A percentile compares a stretch with the other conserved stretches of the same genome.
These are phyloP conservation scores for Erodium trifolium DNA, from an alignment of 441 rosid genomes.

Conservation along the genomic window DNA sequence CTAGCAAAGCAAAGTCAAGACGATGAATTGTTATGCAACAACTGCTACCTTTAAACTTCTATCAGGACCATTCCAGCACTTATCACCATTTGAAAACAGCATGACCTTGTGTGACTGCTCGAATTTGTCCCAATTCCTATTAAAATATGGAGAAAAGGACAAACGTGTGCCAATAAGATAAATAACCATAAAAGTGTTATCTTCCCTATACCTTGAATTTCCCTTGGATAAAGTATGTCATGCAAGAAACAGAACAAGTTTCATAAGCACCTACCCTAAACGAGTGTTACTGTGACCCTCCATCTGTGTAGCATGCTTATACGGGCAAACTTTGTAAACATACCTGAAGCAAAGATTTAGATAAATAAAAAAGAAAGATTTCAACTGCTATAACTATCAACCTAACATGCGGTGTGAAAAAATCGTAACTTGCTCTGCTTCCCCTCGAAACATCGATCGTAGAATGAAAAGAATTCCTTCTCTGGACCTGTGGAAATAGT, in stretches of 20 bases:
- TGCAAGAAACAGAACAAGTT: not conserved
- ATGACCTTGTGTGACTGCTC: slow-evolving; percentile 56
- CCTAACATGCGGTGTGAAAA: not conserved
- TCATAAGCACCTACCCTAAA: slow-evolving; percentile 55
- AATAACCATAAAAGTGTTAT: not conserved
- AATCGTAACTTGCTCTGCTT: slow-evolving; percentile 72
- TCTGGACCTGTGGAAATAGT: slow-evolving; percentile 54
- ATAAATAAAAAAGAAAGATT: not conserved
- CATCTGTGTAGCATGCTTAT: slow-evolving; percentile 75
- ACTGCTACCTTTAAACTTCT: slow-evolving; percentile 69
- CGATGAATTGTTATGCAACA: not conserved
- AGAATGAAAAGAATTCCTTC: slow-evolving; percentile 86
- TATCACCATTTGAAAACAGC: slow-evolving; percentile 74
- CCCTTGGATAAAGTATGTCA: not conserved
- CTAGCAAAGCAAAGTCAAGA: not conserved
- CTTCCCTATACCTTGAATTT: not conserved
- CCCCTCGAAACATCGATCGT: slow-evolving; percentile 72
- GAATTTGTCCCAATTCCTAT: slow-evolving; percentile 80
- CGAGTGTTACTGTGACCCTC: slow-evolving; percentile 62
- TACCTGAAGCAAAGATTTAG: slow-evolving; percentile 43
- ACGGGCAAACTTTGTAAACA: slow-evolving; percentile 83
- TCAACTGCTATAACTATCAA: not conserved
- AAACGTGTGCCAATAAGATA: not conserved
- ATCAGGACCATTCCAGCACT: slow-evolving; percentile 96
- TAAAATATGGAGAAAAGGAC: not conserved